Evolutionary conservation across 1,139 yeast genomes (phyloP).

Genomic region (Kodamaea sp.): DNA sequence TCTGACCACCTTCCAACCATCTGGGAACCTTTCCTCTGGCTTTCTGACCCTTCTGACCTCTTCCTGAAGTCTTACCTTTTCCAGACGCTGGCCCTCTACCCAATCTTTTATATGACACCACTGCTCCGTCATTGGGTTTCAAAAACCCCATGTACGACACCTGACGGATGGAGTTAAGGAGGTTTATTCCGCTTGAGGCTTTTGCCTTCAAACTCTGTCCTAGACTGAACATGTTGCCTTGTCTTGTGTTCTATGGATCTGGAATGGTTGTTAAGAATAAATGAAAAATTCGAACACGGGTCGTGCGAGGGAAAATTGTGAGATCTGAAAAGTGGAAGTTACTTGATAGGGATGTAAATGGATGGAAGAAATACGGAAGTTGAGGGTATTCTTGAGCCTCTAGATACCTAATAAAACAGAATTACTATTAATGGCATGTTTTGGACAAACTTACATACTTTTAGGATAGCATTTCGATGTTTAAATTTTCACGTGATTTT

Average conservation of each 20-base stretch:
- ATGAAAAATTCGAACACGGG: slow-evolving; percentile 9
- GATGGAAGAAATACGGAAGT: no score
- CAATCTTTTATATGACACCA: slow-evolving; percentile 58
- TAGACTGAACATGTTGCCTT: slow-evolving; percentile 6
- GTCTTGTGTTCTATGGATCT: no score
- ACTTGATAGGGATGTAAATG: no score
- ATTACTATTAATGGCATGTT: no score
- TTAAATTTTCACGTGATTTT: no score
- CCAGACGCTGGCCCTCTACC: slow-evolving; percentile 99
- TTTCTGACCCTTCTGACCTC: slow-evolving; percentile 99
- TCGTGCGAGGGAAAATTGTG: slow-evolving; percentile 5
- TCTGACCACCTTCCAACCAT: slow-evolving; percentile 99
- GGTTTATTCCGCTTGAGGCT: slow-evolving; percentile 6
- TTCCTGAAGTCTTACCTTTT: slow-evolving; percentile 88
- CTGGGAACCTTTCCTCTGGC: slow-evolving; percentile 89
- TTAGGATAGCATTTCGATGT: no score
- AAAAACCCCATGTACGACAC: slow-evolving; percentile 38
- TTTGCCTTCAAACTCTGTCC: slow-evolving; percentile 5
- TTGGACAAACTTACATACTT: no score
- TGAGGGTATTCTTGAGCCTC: no score
- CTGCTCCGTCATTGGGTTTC: slow-evolving; percentile 44
- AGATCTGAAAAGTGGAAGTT: no score
- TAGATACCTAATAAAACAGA: no score
- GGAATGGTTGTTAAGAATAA: no score
- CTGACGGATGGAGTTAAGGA: slow-evolving; percentile 9